phyloP scores from a whole-genome alignment of 352 stramenopile species.

The Phytopythium montanum region DNA sequence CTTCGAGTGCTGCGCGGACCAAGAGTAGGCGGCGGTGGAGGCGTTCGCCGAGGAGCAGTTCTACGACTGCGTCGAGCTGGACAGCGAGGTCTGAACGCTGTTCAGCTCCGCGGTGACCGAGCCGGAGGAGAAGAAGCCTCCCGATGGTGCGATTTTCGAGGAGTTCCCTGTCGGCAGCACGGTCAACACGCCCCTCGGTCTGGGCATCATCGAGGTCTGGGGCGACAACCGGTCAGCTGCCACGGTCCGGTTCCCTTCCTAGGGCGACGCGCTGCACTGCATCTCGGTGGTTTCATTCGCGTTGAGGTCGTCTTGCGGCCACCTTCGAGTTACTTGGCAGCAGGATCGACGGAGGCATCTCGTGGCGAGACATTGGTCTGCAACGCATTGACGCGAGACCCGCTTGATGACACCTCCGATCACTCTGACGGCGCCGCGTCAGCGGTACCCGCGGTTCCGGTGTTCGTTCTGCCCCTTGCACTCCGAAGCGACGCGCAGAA shows the following conservation, averaged over 20 bases:
- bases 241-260: slow-evolving; percentile 38
- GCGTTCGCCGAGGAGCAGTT: slow-evolving; percentile 81
- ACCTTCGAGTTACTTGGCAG: too few relatives aligned
- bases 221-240: slow-evolving; percentile 26
- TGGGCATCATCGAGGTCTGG: slow-evolving; percentile 56
- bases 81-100: slow-evolving; percentile 42
- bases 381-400: too few relatives aligned
- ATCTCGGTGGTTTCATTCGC: too few relatives aligned
- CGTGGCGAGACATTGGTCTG: too few relatives aligned
- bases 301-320: too few relatives aligned
- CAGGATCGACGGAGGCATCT: too few relatives aligned
- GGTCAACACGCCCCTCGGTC: slow-evolving; percentile 64
- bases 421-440: background rate
- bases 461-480: background rate
- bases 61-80: slow-evolving; percentile 77
- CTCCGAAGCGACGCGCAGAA: background rate
- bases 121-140: slow-evolving; percentile 12
- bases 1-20: slow-evolving; percentile 67
- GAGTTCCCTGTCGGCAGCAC: slow-evolving; percentile 52
- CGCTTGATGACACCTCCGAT: too few relatives aligned
- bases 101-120: slow-evolving; percentile 25
- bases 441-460: background rate
- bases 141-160: background rate
- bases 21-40: slow-evolving; percentile 50
- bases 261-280: slow-evolving; percentile 38